Base-by-base conservation (phyloP, 495 filamentous ascomycete genomes). In the Pyrenula aspistea region DNA sequence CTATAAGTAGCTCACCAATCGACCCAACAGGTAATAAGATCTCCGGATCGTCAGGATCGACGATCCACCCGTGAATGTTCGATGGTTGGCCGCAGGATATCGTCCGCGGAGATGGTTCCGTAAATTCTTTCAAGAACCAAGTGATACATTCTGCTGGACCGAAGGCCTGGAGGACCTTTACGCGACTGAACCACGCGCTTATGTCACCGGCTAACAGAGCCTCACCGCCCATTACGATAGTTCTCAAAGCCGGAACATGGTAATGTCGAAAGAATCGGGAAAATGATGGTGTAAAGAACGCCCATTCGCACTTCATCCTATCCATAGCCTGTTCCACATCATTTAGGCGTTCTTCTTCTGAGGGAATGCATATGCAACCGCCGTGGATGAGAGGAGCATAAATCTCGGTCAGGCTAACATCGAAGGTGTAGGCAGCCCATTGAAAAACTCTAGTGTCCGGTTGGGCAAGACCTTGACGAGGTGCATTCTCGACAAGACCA, bases 1-100 rank as follows among this genome's bases (percentile, higher is more conserved):
- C 82, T n/a, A 88, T 69, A 2, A 80, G 60, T 20, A 86, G 61
- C 62, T 87, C 84, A 47, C 84, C 84, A 36, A 82, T 66, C 2
- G 68, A 67, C 19, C 84, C 84, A 10, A 85, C 64, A 0, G 82
- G 79, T 23, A 79, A 70, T 12, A 88, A 72, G 0, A 61, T 54
- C 23, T 82, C 59, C 51, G 77, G 73, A 56, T 86, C 71, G 0
- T 57, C 55, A 0, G 80, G 72, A 54, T 85, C 75, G 24, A 82
- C 77, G 57, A 86, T 68, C 83, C 84, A 87, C 1, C 66, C 49
- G 23, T 71, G 71, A 49, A 73, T 67, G 0, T 57, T 58, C 1
- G 57, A 56, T 0, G 53, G 10, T 11, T 62, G 19, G 1, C 57
- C 47, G n/a, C n/a, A n/a, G n/a, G n/a, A n/a, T n/a, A n/a, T n/a